Base-by-base conservation (phyloP, 169 alveolate genomes). In the Plasmodium coatneyi region DNA sequence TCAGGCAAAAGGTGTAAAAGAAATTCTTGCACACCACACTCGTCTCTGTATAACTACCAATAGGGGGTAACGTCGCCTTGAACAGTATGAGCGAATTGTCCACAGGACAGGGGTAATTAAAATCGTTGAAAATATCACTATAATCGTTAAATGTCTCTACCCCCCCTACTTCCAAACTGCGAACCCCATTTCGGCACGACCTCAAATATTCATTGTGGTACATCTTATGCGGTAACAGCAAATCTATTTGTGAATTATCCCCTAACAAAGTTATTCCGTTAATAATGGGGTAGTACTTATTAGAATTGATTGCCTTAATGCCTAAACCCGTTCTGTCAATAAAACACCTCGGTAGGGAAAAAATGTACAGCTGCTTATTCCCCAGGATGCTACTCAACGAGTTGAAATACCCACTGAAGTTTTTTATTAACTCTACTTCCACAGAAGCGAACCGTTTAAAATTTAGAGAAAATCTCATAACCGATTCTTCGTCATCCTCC, bases 291-390 rank as follows among this genome's bases (percentile, higher is more conserved):
- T 91, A 95, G 56, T 83, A 92, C n/a, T 89, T 95, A 46, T 93
- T 92, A 5, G 95, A 95, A 92, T 94, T 96, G 32, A 89, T 93
- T 0, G 97, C 97, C 60, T 93, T 87, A 12, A 97, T 84, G 25
- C 97, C 97, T 41, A 96, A 80, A 16, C 98, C 98, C 2, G 98
- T 97, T 89, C 98, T 95, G 84, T 97, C 98, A 52, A 97, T 95
- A 92, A 97, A 96, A 83, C 97, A 84, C 95, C 98, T 92, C 1
- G 98, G 98, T 30, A 97, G 96, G 3, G 97, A 96, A 82, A 96
- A 94, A 71, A 93, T 95, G 14, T 86, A 79, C 28, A 93, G 91
- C 80, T 95, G 92, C 19, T 91, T 91, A 81, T 91, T 91, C 16
- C 95, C 95, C 56, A 91, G n/a, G 30, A 91, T 91, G 74, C 95